Conservation (phyloP, 164 flowering plant species). For the Liquidambar formosana region DNA sequence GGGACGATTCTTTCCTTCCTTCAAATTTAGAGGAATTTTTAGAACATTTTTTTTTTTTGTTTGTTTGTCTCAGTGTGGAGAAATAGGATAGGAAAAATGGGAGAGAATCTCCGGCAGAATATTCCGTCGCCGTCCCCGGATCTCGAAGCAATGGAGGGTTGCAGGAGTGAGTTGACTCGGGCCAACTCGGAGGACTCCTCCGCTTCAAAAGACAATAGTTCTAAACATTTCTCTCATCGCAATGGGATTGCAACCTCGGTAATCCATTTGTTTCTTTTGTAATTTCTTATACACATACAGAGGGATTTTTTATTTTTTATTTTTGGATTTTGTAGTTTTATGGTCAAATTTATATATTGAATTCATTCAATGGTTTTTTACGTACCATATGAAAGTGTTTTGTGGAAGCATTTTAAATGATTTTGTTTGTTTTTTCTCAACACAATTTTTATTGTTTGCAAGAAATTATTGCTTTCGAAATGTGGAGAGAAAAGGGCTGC, state of each 20-base stretch:
- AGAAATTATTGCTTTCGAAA: too few species aligned
- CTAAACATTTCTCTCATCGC: conserved; percentile 3
- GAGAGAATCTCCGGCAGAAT: conserved; percentile 14
- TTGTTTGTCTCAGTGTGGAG: neutral
- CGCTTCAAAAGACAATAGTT: conserved; percentile 15
- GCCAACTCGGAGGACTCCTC: conserved; percentile 19
- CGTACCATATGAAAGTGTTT: too few species aligned
- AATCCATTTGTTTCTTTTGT: neutral
- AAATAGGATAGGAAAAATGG: neutral
- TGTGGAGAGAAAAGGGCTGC: too few species aligned
- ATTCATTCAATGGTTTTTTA: too few species aligned
- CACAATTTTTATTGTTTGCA: too few species aligned
- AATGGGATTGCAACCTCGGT: conserved; percentile 15
- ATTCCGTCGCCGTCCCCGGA: conserved; percentile 18
- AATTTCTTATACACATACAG: neutral
- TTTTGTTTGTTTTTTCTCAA: neutral
- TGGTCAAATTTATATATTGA: too few species aligned
- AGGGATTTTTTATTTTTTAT: too few species aligned
- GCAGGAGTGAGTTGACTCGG: conserved; percentile 19
- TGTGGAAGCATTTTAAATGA: too few species aligned
- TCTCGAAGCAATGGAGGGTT: neutral
- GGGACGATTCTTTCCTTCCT: neutral
- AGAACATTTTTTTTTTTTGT: too few species aligned
- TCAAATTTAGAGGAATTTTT: neutral
- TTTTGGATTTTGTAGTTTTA: too few species aligned